These are phyloP conservation scores for Leishmania lainsoni DNA, from an alignment of 208 protist genomes.

Conservation along the genomic window DNA sequence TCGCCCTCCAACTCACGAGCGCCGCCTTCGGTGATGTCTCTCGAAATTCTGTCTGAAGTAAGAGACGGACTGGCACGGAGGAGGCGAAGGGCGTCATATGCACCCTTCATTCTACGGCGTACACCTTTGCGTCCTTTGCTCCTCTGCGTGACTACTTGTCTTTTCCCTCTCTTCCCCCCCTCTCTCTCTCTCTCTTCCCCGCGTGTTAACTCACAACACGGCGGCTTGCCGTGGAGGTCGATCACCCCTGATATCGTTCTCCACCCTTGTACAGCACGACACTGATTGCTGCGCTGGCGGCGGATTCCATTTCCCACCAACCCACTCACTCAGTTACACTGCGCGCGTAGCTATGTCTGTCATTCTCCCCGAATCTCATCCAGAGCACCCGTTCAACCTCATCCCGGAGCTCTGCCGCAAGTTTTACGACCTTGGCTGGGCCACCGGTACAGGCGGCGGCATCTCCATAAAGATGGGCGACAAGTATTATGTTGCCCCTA, in stretches of 20 bases:
- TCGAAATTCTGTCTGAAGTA: not conserved
- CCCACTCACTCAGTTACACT: not conserved
- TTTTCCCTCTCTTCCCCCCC: not conserved
- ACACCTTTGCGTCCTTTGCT: no score
- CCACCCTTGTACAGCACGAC: not conserved
- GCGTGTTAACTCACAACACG: not conserved
- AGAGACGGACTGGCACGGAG: not conserved
- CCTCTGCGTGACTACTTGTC: not conserved
- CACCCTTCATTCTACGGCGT: not conserved
- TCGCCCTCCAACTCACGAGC: not conserved
- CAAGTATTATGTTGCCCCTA: constrained; percentile 93
- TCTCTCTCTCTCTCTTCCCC: not conserved
- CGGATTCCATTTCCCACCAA: not conserved
- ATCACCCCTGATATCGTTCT: not conserved
- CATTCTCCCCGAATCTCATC: constrained; percentile 46
- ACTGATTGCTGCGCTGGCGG: not conserved
- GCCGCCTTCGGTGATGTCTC: not conserved
- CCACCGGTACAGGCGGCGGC: constrained; percentile 96
- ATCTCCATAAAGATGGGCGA: constrained; percentile 86
- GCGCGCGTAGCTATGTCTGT: constrained; percentile 32
- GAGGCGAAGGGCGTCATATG: not conserved
- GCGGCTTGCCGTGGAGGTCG: not conserved
- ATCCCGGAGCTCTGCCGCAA: constrained; percentile 93
- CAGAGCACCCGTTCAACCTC: constrained; percentile 83
- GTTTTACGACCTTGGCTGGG: constrained; percentile 94